Conservation (phyloP, 345 rosid genomes). For the Euphorbia pulcherrima region DNA sequence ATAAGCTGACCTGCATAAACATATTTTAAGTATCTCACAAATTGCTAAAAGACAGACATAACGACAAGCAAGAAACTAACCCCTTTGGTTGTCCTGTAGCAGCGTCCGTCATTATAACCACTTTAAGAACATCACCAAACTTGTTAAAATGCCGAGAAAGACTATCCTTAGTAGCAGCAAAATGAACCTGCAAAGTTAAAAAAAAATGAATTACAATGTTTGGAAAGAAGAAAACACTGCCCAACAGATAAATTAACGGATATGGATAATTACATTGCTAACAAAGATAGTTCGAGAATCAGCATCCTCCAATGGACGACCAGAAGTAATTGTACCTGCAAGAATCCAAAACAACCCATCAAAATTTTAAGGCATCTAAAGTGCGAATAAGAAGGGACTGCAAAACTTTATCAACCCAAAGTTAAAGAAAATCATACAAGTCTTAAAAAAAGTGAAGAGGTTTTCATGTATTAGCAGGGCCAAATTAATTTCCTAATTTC, state of each 20-base stretch:
- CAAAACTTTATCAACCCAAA: neutral
- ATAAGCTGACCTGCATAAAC: constrained; percentile 69
- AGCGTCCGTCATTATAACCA: constrained; percentile 75
- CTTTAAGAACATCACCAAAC: constrained; percentile 90
- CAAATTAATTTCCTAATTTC: neutral
- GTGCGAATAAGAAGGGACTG: neutral
- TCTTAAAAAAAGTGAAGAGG: neutral
- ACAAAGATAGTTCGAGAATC: constrained; percentile 86
- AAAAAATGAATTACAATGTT: constrained; percentile 14
- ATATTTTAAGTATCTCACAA: neutral
- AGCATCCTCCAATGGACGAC: constrained; percentile 69
- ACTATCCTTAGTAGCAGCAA: constrained; percentile 89
- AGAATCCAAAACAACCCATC: constrained; percentile 11
- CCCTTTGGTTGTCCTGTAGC: constrained; percentile 91
- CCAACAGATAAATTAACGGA: neutral
- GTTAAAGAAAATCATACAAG: neutral
- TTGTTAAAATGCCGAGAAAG: constrained; percentile 87
- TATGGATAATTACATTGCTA: constrained; percentile 59
- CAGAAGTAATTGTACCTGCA: constrained; percentile 53
- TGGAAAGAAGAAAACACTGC: constrained; percentile 15
- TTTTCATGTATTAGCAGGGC: neutral
- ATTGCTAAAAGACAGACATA: constrained; percentile 1
- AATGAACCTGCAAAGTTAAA: constrained; percentile 68
- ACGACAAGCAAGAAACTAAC: constrained; percentile 34
- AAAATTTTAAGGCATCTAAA: neutral